These are phyloP conservation scores for Rauvolfia tetraphylla DNA, from an alignment of 257 asterid species.

Conservation along the genomic window DNA sequence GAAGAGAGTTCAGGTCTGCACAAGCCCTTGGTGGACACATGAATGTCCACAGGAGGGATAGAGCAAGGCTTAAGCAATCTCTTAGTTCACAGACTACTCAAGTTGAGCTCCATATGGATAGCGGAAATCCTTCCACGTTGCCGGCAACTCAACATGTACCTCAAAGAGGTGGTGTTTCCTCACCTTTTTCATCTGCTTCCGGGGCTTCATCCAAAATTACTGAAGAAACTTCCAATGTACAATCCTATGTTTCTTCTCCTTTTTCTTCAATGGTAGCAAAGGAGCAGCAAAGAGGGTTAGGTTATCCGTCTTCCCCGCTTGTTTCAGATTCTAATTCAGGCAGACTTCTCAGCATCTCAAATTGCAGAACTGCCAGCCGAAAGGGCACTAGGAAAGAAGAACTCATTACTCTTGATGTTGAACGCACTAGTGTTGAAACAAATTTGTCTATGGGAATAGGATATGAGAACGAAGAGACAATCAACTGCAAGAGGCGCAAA, in stretches of 20 bases:
- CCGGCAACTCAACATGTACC: background rate
- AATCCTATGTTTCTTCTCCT: constrained; percentile 1
- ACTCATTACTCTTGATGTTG: background rate
- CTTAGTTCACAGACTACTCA: constrained; percentile 1
- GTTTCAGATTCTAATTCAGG: background rate
- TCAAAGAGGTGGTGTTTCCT: background rate
- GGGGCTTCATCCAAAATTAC: constrained; percentile 8
- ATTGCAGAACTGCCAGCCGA: background rate
- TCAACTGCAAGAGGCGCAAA: constrained; percentile 32
- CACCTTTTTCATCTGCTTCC: constrained; percentile 16
- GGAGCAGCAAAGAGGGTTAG: constrained; percentile 1
- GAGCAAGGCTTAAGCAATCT: constrained; percentile 59
- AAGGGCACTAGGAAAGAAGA: constrained; percentile 2
- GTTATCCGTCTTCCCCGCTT: constrained; percentile 1
- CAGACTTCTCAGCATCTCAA: background rate
- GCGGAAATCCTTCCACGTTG: background rate
- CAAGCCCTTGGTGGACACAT: constrained; percentile 81
- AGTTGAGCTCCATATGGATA: background rate
- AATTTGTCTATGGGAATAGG: constrained; percentile 22
- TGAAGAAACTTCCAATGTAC: constrained; percentile 6
- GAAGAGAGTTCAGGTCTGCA: constrained; percentile 57
- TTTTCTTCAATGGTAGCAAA: background rate
- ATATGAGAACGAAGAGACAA: background rate
- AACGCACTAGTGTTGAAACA: constrained; percentile 16
- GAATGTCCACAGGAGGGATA: constrained; percentile 70